Evolutionary conservation across 1,139 yeast species (phyloP).

Genomic region (Torulaspora pretoriensis): DNA sequence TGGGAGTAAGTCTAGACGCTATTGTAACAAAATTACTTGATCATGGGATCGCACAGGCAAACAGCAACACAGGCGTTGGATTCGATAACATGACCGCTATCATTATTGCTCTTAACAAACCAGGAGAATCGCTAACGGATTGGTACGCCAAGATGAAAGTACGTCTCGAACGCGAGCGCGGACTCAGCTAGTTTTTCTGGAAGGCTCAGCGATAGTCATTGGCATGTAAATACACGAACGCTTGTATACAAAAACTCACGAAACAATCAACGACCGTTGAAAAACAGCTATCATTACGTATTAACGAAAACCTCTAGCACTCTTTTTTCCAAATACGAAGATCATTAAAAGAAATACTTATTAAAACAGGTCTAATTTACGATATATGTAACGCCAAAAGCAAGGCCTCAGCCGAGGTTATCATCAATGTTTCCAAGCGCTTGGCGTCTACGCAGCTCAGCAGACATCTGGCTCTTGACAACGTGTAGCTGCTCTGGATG

Average conservation of each 20-base stretch:
- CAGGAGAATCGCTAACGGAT: slow-evolving; percentile 43
- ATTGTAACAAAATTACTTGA: slow-evolving; percentile 58
- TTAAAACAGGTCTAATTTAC: too few relatives aligned
- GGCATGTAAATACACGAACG: slow-evolving; percentile 5
- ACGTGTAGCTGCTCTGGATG: slow-evolving; percentile 71
- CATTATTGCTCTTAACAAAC: slow-evolving; percentile 55
- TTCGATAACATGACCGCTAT: slow-evolving; percentile 77
- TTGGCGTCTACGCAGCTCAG: slow-evolving; percentile 22
- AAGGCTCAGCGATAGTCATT: background rate
- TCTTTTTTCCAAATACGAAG: background rate
- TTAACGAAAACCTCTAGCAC: background rate
- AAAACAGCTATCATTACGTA: background rate
- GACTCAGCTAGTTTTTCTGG: slow-evolving; percentile 11
- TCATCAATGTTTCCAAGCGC: slow-evolving; percentile 6
- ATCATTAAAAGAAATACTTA: too few relatives aligned
- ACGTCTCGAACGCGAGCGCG: slow-evolving; percentile 48
- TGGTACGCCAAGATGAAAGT: slow-evolving; percentile 57
- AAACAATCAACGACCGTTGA: background rate
- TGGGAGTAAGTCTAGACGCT: slow-evolving; percentile 56
- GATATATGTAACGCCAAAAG: background rate
- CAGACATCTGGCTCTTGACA: slow-evolving; percentile 54
- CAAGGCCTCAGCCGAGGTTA: background rate
- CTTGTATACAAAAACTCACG: background rate
- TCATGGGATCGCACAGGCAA: slow-evolving; percentile 68
- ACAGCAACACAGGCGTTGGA: slow-evolving; percentile 70